Evolutionary conservation across 2,329 filamentous ascomycete species (phyloP).

Genomic region (Colletotrichum tanaceti): DNA sequence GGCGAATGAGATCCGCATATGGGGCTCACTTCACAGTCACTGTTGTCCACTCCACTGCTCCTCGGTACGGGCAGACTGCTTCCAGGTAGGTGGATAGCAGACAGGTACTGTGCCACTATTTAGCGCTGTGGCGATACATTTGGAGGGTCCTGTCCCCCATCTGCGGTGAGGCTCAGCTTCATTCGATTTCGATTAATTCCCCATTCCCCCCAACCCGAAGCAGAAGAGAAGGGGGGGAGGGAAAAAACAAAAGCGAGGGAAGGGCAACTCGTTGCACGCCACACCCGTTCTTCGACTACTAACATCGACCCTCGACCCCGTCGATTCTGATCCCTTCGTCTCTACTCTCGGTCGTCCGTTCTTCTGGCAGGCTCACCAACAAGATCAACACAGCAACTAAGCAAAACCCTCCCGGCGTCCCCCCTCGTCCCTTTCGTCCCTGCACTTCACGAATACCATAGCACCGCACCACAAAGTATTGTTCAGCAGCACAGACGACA

Average conservation of each 20-base stretch:
- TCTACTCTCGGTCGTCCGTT: constrained; percentile 21
- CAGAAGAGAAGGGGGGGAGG: neutral
- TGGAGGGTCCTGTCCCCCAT: constrained; percentile 24
- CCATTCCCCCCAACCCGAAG: constrained; percentile 31
- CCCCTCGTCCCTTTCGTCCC: neutral
- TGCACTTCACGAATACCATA: constrained; percentile 31
- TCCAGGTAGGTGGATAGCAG: constrained; percentile 18
- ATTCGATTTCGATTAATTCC: constrained; percentile 26
- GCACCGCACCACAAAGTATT: constrained; percentile 14
- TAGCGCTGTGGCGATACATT: constrained; percentile 19
- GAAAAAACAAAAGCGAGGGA: constrained; percentile 32
- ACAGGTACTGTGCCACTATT: neutral
- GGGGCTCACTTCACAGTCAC: constrained; percentile 16
- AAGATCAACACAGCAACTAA: constrained; percentile 16
- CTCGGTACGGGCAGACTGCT: constrained; percentile 10
- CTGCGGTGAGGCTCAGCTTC: constrained; percentile 39
- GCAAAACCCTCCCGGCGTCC: constrained; percentile 9
- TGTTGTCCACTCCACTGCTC: constrained; percentile 7
- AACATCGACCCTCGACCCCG: constrained; percentile 18
- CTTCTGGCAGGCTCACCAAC: constrained; percentile 24
- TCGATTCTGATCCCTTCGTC: constrained; percentile 7
- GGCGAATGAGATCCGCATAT: constrained; percentile 18
- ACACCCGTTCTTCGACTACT: constrained; percentile 24
- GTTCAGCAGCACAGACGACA: constrained; percentile 37
- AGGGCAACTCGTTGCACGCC: constrained; percentile 21